Evolutionary conservation across 2,329 filamentous ascomycete genomes (phyloP).

Genomic region (Fusarium zealandicum): DNA sequence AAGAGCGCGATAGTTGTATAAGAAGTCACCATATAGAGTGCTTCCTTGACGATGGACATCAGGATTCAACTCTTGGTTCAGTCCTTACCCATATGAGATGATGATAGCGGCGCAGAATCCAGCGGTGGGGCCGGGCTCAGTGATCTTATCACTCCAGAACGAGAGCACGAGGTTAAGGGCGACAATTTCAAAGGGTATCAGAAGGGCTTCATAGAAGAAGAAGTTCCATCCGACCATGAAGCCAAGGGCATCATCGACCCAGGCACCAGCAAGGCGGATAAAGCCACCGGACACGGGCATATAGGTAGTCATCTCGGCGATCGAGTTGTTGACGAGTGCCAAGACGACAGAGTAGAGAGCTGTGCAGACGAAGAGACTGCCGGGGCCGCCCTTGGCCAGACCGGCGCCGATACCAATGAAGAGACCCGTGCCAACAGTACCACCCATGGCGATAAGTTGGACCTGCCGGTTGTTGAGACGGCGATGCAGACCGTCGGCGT

Average conservation of each 20-base stretch:
- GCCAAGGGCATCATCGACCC: conserved; percentile 32
- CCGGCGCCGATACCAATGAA: conserved; percentile 34
- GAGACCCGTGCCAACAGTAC: conserved; percentile 28
- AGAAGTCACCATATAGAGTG: conserved; percentile 14
- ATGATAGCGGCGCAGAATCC: conserved; percentile 43
- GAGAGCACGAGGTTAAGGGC: conserved; percentile 46
- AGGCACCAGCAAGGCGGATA: conserved; percentile 30
- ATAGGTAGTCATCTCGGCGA: conserved; percentile 35
- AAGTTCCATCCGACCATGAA: conserved; percentile 46
- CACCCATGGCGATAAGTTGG: conserved; percentile 31
- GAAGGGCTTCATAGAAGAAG: conserved; percentile 44
- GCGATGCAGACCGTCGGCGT: conserved; percentile 27
- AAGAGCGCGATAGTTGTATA: background rate
- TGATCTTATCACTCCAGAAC: conserved; percentile 34
- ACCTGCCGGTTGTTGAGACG: conserved; percentile 35
- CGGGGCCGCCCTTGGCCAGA: conserved; percentile 29
- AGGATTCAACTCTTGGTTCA: conserved; percentile 22
- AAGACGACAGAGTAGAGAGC: conserved; percentile 31
- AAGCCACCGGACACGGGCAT: conserved; percentile 36
- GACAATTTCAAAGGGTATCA: conserved; percentile 46
- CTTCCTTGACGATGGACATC: conserved; percentile 30
- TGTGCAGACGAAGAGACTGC: conserved; percentile 29
- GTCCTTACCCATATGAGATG: conserved; percentile 33
- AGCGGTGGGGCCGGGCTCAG: conserved; percentile 28
- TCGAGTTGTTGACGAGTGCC: conserved; percentile 34